Evolutionary conservation across 768 basidiomycete species (phyloP).

Genomic region (Lactifluus volemus): DNA sequence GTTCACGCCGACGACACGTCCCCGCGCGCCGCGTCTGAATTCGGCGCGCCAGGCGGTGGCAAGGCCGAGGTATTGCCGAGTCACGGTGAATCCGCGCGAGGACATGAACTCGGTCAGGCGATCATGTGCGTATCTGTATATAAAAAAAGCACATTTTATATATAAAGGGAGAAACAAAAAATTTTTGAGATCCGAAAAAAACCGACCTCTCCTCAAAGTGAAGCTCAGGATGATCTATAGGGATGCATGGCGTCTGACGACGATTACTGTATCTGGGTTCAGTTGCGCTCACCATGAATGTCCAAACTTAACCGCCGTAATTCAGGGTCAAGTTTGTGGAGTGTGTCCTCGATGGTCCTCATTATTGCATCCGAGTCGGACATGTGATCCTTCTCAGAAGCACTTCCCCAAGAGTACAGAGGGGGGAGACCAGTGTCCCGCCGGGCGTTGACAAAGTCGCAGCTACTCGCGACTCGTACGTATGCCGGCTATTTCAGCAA

Average conservation of each 20-base stretch:
- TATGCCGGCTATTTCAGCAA: slow-evolving; percentile 12
- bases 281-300: slow-evolving; percentile 52
- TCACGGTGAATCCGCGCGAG: slow-evolving; percentile 60
- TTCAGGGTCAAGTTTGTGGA: slow-evolving; percentile 43
- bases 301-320: slow-evolving; percentile 59
- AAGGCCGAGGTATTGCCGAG: slow-evolving; percentile 58
- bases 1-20: slow-evolving; percentile 67
- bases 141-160: background rate
- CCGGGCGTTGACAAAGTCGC: slow-evolving; percentile 13
- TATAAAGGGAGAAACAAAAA: background rate
- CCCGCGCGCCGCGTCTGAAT: slow-evolving; percentile 48
- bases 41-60: slow-evolving; percentile 74
- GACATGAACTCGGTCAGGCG: slow-evolving; percentile 58
- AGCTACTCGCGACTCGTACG: slow-evolving; percentile 15
- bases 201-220: slow-evolving; percentile 55
- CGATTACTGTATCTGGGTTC: background rate
- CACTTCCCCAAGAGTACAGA: slow-evolving; percentile 17
- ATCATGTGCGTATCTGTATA: slow-evolving; percentile 75
- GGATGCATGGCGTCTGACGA: background rate
- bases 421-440: slow-evolving; percentile 15
- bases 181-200: slow-evolving; percentile 2
- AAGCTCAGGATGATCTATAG: slow-evolving; percentile 55
- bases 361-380: slow-evolving; percentile 31
- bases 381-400: slow-evolving; percentile 1
- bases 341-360: slow-evolving; percentile 41